Conservation (phyloP, 129 eudicot species). For the Chrysanthemum seticuspe region DNA sequence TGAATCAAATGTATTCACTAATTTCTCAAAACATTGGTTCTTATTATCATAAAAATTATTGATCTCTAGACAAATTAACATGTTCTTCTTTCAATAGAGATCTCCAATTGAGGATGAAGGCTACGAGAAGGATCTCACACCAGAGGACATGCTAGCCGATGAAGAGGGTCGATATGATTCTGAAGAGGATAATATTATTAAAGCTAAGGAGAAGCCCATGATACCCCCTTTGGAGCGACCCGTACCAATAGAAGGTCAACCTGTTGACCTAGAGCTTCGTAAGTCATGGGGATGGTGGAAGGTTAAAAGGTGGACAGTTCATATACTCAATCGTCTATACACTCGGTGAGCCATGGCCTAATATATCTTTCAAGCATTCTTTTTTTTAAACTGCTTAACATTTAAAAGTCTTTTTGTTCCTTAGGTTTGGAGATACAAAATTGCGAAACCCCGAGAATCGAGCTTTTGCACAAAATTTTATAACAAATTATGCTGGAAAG, state of each 20-base stretch:
- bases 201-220: too few species aligned
- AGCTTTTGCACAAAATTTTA: conserved; percentile 88
- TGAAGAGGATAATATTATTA: too few species aligned
- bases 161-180: too few species aligned
- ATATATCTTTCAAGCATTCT: not conserved
- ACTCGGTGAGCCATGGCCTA: conserved; percentile 52
- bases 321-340: conserved; percentile 84
- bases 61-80: too few species aligned
- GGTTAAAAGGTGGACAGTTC: conserved; percentile 96
- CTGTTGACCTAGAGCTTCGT: conserved; percentile 80
- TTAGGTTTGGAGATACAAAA: conserved; percentile 84
- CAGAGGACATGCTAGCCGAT: too few species aligned
- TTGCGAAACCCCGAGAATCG: conserved; percentile 86
- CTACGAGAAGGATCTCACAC: too few species aligned
- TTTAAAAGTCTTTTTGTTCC: not conserved
- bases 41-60: too few species aligned
- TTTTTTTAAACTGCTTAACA: not conserved
- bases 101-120: too few species aligned
- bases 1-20: too few species aligned
- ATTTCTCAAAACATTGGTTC: too few species aligned
- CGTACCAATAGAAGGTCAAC: conserved; percentile 90
- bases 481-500: conserved; percentile 80
- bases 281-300: conserved; percentile 99
- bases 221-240: conserved; percentile 99
- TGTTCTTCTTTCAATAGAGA: too few species aligned